Base-by-base conservation (phyloP, 176 grass and related monocot species). In the Pontederia paniculata region DNA sequence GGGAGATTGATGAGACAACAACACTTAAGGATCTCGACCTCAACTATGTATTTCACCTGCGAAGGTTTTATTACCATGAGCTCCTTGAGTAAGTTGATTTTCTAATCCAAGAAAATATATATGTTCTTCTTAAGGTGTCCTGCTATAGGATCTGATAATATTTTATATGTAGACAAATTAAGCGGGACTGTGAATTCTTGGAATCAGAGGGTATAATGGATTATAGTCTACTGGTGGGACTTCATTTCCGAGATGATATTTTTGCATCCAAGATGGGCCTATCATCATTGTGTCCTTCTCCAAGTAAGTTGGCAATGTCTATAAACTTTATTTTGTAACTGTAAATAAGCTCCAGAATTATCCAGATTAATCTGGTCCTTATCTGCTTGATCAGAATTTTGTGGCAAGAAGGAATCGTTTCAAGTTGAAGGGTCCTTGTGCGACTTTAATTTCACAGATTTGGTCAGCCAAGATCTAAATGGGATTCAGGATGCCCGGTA, bases 11-110 rank as follows among this genome's bases (percentile, higher is more conserved):
- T 80, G 94, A 98, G 69, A 91, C 83, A 21, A 98, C 86, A 8
- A 98, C 87, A 12, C 78, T 98, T 9, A 98, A 98, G 71, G 94
- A 98, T 66, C 69, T 98, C 55, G 94, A 98, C 62, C 86, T 98
- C 44, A 98, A 93, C 43, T 98, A 91, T 73, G 76, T 88, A 43
- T 98, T 98, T 71, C 80, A 80, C 44, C 75, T 98, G 74, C 80
- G 79, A 20, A 79, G 58, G 18, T 82, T 65, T 73, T 88, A 80
- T 83, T 98, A 81, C 49, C 80, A 59, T 7, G 77, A 98, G 57
- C 73, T 98, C 46, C 68, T 75, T 45, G 82, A 78, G 94, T 98
- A 98, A 98, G 89, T 80, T 70, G 5, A 41, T 15, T 59, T 51
- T 60, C 46, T 70, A 12, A 11, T 18, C 3, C 20, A 56, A 19